Evolutionary conservation across 169 alveolate genomes (phyloP).

Genomic region (Plasmodium yoelii): DNA sequence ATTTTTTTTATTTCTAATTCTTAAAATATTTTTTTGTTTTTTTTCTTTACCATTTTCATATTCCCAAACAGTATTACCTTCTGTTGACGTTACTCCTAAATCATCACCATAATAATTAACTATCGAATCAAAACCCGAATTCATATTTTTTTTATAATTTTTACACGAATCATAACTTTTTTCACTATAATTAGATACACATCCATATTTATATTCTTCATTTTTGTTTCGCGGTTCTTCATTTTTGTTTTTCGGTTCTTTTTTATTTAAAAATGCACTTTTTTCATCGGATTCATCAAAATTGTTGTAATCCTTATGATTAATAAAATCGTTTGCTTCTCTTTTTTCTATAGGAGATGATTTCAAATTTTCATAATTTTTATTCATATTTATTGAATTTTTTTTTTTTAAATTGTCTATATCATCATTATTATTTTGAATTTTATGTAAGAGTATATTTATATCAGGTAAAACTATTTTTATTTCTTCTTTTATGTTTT

Average conservation of each 20-base stretch:
- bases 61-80: not conserved
- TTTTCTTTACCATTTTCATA: not conserved
- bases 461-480: slow-evolving; percentile 47
- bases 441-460: slow-evolving; percentile 20
- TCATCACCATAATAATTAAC: not conserved
- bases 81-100: not conserved
- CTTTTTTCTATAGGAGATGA: not conserved
- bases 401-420: not conserved
- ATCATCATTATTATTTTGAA: slow-evolving; percentile 5
- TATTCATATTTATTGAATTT: not conserved
- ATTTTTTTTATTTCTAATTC: not conserved
- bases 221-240: not conserved
- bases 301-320: not conserved
- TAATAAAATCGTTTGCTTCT: not conserved
- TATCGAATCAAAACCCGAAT: not conserved
- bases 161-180: not conserved
- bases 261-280: not conserved
- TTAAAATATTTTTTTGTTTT: not conserved
- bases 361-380: not conserved
- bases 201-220: not conserved
- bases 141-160: not conserved
- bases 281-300: not conserved
- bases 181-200: not conserved
- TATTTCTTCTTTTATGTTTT: slow-evolving; percentile 9
- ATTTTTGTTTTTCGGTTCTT: not conserved